These are phyloP conservation scores for Pythium dissimile DNA, from an alignment of 352 stramenopile genomes.

Conservation along the genomic window DNA sequence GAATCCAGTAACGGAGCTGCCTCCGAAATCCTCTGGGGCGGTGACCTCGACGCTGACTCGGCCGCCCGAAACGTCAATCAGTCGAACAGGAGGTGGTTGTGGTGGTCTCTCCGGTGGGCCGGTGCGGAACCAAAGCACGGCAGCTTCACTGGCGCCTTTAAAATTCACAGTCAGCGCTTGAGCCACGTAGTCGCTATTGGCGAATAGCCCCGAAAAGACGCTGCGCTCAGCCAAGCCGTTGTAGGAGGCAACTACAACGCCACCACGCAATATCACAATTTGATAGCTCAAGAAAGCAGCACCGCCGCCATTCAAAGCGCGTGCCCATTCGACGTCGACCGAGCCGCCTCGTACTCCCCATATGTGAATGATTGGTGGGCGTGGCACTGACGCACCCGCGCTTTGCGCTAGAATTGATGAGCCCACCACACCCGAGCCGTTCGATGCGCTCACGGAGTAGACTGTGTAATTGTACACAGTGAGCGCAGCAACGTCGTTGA, in stretches of 20 bases:
- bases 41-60: constrained; percentile 24
- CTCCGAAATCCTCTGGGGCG: constrained; percentile 39
- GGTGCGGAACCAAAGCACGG: constrained; percentile 18
- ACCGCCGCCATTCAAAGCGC: constrained; percentile 33
- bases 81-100: constrained; percentile 11
- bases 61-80: constrained; percentile 32
- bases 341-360: constrained; percentile 28
- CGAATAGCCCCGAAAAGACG: constrained; percentile 30
- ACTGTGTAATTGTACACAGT: constrained; percentile 42
- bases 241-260: constrained; percentile 18
- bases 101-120: constrained; percentile 20
- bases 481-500: constrained; percentile 21
- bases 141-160: constrained; percentile 20
- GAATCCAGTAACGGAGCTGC: constrained; percentile 26
- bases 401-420: constrained; percentile 23
- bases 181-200: constrained; percentile 30
- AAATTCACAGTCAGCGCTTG: constrained; percentile 26
- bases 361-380: constrained; percentile 12
- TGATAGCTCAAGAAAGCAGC: constrained; percentile 1
- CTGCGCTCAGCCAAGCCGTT: constrained; percentile 7
- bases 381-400: constrained; percentile 12
- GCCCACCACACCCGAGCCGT: background rate
- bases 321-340: constrained; percentile 17
- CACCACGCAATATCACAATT: background rate
- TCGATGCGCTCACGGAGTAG: constrained; percentile 27